Base-by-base conservation (phyloP, 1,284 basidiomycete species). In the Tylopilus sp. region DNA sequence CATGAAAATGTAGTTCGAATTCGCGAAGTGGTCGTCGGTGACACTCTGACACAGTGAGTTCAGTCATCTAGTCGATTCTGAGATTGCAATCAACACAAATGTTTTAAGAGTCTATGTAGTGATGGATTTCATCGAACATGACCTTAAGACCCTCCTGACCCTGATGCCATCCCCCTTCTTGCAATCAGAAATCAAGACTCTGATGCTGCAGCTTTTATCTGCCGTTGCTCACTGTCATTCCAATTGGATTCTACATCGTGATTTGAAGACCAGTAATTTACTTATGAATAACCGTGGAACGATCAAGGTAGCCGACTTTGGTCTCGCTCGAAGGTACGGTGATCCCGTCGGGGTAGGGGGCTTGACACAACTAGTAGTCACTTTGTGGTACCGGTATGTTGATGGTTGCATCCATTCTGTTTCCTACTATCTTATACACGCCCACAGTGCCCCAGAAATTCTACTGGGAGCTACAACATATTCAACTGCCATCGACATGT, bases 71-170 rank as follows among this genome's bases (percentile, higher is more conserved):
- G 34, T 57, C 34, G 7, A 41, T 21, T 43, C 38, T 17, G 36
- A 49, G 20, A 29, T 54, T 47, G 26, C 20, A 28, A 57, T 61
- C 58, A 63, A 55, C 44, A 52, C 33, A 36, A 55, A 51, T 46
- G 57, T 59, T 58, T 56, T 54, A 75, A 94, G 92, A 75, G 92
- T 98, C 48, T 99, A 94, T 71, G 93, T 99, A 55, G 94, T 97
- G 29, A 98, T 98, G 94, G 95, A 98, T 64, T 99, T 99, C 65
- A 94, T 99, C 65, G 96, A 99, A 71, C 96, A 99, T 69, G 95
- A 99, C 68, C 84, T 99, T 65, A 99, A 99, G 72, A 91, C 94
- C 2, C 78, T 99, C 44, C 78, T 99, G 48, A 89, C 87, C 11
- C 76, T 91, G 55, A 97, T 97, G 93, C 90, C 92, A 1, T 82